Base-by-base conservation (phyloP, 352 stramenopile genomes). In the Thalassiosira allenii region DNA sequence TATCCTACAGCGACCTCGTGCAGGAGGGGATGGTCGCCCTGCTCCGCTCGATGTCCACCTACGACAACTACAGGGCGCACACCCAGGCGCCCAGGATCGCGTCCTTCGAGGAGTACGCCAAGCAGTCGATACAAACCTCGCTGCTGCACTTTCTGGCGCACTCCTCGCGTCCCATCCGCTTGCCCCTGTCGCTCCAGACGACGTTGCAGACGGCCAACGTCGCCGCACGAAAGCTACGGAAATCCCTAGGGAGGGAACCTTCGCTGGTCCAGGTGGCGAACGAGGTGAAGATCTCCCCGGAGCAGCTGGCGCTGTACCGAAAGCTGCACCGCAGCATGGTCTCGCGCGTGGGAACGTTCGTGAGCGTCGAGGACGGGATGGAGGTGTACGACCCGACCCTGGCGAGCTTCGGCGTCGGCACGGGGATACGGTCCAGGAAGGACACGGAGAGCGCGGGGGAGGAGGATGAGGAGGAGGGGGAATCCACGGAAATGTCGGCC, bases 11-110 rank as follows among this genome's bases (percentile, higher is more conserved):
- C 29, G 84, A 91, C 53, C 59, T 89, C 41, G 71, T 89, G 34
- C 84, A 91, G 67, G 84, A 91, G 51, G 84, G 84, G 22, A 75
- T 91, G 40, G 75, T 89, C n/a, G 81, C 81, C 0, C 49, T 91
- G n/a, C 74, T 91, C 34, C 56, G 73, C 32, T 66, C 81, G 51
- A 85, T 87, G 68, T 83, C 68, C 20, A 81, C 66, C 14, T 89
- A 74, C 47, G 75, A 34, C 29, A 86, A 67, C 25, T 76, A 64
- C 51, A 71, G 2, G 41, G 65, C 43, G 53, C 59, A 12, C 37
- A 62, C 29, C 3, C 17, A n/a, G 30, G 5, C 40, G 12, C 44
- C 41, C 23, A 70, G 30, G 33, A 37, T 40, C 9, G 3, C 27
- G 12, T 40, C 63, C 40, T 90, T 90, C 67, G 72, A 88, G 68